phyloP scores from a whole-genome alignment of 2,329 filamentous ascomycete species.

The Aspergillus fischeri region DNA sequence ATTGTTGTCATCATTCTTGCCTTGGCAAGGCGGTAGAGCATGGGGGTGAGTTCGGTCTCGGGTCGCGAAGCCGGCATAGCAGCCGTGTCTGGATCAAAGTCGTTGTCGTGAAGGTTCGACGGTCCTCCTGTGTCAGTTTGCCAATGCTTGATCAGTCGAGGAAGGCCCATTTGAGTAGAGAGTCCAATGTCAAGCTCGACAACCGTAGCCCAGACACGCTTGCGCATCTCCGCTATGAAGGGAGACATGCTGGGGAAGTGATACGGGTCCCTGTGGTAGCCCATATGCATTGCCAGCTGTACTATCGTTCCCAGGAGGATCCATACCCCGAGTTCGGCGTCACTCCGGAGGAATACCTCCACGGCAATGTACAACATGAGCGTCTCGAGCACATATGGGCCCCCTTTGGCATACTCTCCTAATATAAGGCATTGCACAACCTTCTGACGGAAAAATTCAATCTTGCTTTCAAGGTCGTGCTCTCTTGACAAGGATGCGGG shows the following conservation, averaged over 20 bases:
- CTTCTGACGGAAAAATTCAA: neutral
- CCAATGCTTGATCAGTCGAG: constrained; percentile 54
- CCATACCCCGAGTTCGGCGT: neutral
- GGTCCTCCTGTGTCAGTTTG: constrained; percentile 55
- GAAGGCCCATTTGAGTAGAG: constrained; percentile 60
- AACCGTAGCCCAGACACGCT: constrained; percentile 35
- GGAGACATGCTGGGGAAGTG: constrained; percentile 48
- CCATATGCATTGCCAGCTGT: constrained; percentile 57
- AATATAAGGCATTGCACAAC: neutral
- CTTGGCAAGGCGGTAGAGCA: neutral
- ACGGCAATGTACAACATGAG: neutral
- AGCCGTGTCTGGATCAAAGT: constrained; percentile 49
- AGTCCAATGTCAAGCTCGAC: constrained; percentile 56
- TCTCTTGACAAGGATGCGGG: neutral
- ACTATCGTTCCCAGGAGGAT: constrained; percentile 33
- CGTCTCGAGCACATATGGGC: constrained; percentile 35
- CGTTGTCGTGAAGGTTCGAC: constrained; percentile 56
- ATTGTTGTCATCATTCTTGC: neutral
- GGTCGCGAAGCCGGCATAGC: constrained; percentile 51
- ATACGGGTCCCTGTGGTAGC: constrained; percentile 54
- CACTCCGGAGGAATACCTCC: neutral
- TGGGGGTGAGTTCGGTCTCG: constrained; percentile 35
- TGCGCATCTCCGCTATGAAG: constrained; percentile 52
- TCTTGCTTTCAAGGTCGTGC: neutral
- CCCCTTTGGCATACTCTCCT: neutral